Conservation (phyloP, 1,284 basidiomycete species). For the Leccinum pallidistipes region DNA sequence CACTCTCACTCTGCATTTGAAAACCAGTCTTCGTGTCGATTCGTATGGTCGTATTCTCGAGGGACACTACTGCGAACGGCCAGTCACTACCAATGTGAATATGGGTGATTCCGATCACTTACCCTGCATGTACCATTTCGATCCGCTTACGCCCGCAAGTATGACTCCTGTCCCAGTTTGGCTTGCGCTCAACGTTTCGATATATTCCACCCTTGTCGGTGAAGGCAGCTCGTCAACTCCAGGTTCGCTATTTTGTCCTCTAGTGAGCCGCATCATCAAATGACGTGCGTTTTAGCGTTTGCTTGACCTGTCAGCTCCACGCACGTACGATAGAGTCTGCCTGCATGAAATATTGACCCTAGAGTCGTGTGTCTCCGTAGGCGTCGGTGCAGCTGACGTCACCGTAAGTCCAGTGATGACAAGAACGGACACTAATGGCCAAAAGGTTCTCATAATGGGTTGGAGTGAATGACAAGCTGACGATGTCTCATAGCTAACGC, state of each 20-base stretch:
- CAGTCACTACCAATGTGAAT: not conserved
- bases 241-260: conserved; percentile 10
- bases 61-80: conserved; percentile 10
- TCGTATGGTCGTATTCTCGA: not conserved
- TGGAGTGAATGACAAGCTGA: not conserved
- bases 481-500: not conserved
- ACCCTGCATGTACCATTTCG: conserved; percentile 16
- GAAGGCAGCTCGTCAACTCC: not conserved
- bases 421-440: conserved; percentile 6
- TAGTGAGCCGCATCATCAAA: not conserved
- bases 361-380: conserved; percentile 15
- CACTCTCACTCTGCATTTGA: not conserved
- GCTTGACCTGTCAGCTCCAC: not conserved
- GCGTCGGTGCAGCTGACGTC: conserved; percentile 17
- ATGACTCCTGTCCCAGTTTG: not conserved
- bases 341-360: conserved; percentile 7
- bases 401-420: not conserved
- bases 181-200: not conserved
- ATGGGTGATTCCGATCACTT: conserved; percentile 7
- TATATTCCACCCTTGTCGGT: not conserved
- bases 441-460: conserved; percentile 9
- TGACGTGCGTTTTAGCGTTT: conserved; percentile 5
- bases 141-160: not conserved
- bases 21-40: not conserved
- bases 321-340: conserved; percentile 17